Percentiles rank a stretch among this genome's conserved stretches.
Conservation (phyloP, 2,329 filamentous ascomycete genomes). For the Ascosphaera acerosa region DNA sequence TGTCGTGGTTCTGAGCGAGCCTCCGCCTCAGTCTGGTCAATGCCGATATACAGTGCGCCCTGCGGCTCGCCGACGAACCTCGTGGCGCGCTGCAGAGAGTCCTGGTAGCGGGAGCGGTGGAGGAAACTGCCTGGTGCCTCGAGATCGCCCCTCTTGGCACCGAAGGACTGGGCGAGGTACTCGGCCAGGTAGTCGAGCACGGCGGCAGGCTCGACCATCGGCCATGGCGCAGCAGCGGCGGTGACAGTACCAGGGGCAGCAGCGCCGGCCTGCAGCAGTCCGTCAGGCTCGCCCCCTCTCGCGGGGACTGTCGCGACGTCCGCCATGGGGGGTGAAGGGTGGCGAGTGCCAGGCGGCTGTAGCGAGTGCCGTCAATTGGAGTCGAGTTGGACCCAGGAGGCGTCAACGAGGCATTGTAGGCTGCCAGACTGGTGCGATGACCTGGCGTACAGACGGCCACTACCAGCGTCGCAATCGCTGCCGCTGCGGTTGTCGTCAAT, state of each 20-base stretch:
- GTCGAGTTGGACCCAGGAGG: no score
- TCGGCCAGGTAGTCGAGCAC: conserved; percentile 47
- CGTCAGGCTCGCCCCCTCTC: conserved; percentile 5
- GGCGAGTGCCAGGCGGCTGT: no score
- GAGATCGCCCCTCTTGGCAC: conserved; percentile 52
- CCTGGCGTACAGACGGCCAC: no score
- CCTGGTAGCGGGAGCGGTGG: conserved; percentile 41
- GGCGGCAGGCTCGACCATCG: conserved; percentile 35
- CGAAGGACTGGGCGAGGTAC: conserved; percentile 47
- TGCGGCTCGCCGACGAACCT: conserved; percentile 78
- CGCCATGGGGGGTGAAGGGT: no score
- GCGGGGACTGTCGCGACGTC: no score
- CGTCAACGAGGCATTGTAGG: no score
- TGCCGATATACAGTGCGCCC: conserved; percentile 72
- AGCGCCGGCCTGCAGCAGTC: conserved; percentile 10
- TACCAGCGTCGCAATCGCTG: no score
- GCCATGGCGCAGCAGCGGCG: conserved; percentile 10
- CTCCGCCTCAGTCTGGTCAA: conserved; percentile 29
- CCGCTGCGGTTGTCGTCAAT: no score
- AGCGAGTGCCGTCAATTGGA: neutral
- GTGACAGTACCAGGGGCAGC: no score
- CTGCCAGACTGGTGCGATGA: no score
- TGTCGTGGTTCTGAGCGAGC: conserved; percentile 5
- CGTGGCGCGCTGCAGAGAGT: conserved; percentile 67
- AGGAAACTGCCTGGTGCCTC: conserved; percentile 61